These are phyloP conservation scores for Musa acuminata DNA, from an alignment of 176 grass and related monocot species.

Conservation along the genomic window DNA sequence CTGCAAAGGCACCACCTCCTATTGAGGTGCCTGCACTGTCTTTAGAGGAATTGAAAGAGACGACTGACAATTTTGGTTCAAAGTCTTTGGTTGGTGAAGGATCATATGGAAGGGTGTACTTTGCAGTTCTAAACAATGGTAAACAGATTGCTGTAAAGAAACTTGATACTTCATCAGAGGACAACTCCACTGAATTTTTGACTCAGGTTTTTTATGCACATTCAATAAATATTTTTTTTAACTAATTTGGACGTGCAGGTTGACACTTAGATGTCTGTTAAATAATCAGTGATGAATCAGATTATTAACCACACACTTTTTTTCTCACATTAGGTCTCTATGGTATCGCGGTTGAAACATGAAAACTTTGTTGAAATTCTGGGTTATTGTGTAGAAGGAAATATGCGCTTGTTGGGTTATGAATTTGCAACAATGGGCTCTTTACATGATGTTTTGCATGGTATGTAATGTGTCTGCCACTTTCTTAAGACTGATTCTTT, in stretches of 20 bases:
- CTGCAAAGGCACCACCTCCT: slow-evolving; percentile 28
- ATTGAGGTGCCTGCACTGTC: slow-evolving; percentile 54
- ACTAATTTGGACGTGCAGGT: too few relatives aligned
- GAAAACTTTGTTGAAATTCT: slow-evolving; percentile 53
- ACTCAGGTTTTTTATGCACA: slow-evolving; percentile 30
- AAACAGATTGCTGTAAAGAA: slow-evolving; percentile 56
- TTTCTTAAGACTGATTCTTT: not conserved
- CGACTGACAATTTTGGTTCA: slow-evolving; percentile 51
- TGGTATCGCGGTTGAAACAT: slow-evolving; percentile 47
- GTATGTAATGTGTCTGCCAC: slow-evolving; percentile 22
- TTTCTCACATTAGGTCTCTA: slow-evolving; percentile 29
- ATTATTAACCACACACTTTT: not conserved
- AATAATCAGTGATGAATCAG: not conserved
- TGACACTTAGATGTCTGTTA: too few relatives aligned
- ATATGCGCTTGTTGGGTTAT: slow-evolving; percentile 43
- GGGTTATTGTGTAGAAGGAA: slow-evolving; percentile 52
- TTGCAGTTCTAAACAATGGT: slow-evolving; percentile 50
- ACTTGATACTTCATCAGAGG: slow-evolving; percentile 45
- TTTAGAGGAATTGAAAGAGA: slow-evolving; percentile 49
- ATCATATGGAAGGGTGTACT: slow-evolving; percentile 64
- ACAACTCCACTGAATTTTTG: slow-evolving; percentile 51
- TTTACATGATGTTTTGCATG: slow-evolving; percentile 68
- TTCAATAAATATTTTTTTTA: not conserved
- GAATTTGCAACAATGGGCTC: slow-evolving; percentile 73
- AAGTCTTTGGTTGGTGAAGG: slow-evolving; percentile 63